Evolutionary conservation across 2,329 filamentous ascomycete species (phyloP).

Genomic region (Zymoseptoria ardabiliae): DNA sequence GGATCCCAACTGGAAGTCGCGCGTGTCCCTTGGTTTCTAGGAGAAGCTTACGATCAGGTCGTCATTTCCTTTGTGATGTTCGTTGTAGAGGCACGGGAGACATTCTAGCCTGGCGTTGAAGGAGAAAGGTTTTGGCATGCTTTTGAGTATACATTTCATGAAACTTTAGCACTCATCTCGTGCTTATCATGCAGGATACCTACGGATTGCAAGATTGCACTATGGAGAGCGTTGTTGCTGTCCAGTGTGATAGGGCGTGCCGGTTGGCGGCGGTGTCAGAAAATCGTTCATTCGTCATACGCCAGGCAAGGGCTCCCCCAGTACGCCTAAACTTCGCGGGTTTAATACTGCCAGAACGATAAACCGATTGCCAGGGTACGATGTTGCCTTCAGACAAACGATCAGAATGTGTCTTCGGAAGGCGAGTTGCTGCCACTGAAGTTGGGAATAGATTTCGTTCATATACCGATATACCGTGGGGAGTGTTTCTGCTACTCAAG

Average conservation of each 20-base stretch:
- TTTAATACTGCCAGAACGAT: neutral
- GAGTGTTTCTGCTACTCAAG: neutral
- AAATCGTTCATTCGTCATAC: neutral
- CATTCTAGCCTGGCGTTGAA: constrained; percentile 4
- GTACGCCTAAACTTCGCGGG: neutral
- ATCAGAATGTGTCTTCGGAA: too few relatives aligned
- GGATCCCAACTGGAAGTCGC: constrained; percentile 24
- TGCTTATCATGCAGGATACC: neutral
- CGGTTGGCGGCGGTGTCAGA: neutral
- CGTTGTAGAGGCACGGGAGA: neutral
- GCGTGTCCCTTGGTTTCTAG: constrained; percentile 24
- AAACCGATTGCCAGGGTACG: neutral
- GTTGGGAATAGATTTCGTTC: too few relatives aligned
- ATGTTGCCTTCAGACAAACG: neutral
- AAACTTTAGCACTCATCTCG: neutral
- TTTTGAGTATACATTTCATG: neutral
- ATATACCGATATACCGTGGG: too few relatives aligned
- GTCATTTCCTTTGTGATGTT: neutral
- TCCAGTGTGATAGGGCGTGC: neutral
- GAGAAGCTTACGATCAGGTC: neutral
- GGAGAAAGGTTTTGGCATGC: neutral
- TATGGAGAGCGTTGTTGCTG: neutral
- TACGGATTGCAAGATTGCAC: neutral
- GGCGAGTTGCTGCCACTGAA: too few relatives aligned
- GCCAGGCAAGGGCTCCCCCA: neutral